These are phyloP conservation scores for Solanum bulbocastanum DNA, from an alignment of 257 asterid species.

Conservation along the genomic window DNA sequence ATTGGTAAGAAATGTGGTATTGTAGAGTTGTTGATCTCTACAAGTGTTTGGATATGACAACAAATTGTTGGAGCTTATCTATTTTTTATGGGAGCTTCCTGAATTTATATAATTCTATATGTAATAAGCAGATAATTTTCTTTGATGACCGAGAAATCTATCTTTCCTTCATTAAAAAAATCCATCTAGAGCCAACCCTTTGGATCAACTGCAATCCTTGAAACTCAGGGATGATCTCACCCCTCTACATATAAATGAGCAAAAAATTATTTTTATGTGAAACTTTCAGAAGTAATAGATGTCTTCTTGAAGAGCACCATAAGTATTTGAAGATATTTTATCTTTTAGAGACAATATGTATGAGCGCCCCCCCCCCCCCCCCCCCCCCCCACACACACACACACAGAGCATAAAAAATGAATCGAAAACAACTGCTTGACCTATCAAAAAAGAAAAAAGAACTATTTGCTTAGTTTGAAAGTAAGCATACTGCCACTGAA, in stretches of 20 bases:
- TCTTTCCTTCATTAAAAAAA: background rate
- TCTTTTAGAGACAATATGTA: background rate
- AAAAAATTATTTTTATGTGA: background rate
- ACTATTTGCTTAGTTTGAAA: background rate
- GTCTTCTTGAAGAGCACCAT: background rate
- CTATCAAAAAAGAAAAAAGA: background rate
- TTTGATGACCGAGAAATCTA: background rate
- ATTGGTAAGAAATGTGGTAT: conserved; percentile 46
- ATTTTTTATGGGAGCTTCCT: background rate
- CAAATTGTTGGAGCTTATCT: background rate
- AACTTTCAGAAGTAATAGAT: background rate
- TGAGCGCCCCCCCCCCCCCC: background rate
- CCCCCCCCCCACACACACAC: background rate
- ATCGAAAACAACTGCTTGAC: background rate
- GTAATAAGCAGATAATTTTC: background rate
- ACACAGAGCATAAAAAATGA: background rate
- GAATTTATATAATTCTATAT: background rate
- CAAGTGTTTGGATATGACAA: background rate
- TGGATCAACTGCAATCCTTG: background rate
- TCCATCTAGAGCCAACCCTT: background rate
- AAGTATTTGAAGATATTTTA: background rate
- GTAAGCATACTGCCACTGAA: background rate
- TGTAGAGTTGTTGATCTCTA: background rate
- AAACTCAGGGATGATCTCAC: background rate
- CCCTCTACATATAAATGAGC: background rate